These are phyloP conservation scores for Erythrophleum ivorense DNA, from an alignment of 331 rosid species.

Conservation along the genomic window DNA sequence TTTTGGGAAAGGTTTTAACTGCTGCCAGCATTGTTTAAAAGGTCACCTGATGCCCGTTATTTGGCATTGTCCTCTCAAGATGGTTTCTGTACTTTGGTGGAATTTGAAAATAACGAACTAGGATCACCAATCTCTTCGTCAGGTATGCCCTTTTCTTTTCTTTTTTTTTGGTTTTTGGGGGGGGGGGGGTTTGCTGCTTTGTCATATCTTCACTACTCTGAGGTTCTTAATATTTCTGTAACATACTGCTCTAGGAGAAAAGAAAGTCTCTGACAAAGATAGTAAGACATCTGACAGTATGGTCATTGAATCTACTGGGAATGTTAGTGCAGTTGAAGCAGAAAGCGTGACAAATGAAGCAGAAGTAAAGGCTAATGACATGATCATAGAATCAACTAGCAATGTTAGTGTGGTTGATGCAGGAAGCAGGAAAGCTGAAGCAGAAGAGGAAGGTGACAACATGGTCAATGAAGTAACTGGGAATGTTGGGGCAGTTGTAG, in stretches of 20 bases:
- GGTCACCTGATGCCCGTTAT: conserved; percentile 87
- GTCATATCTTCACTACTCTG: conserved; percentile 19
- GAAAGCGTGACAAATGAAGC: not conserved
- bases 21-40: conserved; percentile 41
- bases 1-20: conserved; percentile 35
- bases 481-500: conserved; percentile 14
- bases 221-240: conserved; percentile 28
- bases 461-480: conserved; percentile 32
- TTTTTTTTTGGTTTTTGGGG: too few relatives aligned
- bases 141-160: conserved; percentile 49
- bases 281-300: conserved; percentile 30
- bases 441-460: conserved; percentile 12
- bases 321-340: not conserved
- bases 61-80: conserved; percentile 95
- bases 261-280: conserved; percentile 38
- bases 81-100: conserved; percentile 84
- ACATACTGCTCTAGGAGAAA: conserved; percentile 49
- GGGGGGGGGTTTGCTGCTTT: conserved; percentile 1
- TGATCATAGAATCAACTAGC: conserved; percentile 28
- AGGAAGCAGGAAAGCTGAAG: not conserved
- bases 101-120: conserved; percentile 80
- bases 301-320: conserved; percentile 31
- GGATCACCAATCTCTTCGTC: conserved; percentile 61
- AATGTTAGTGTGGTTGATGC: not conserved
- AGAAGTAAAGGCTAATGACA: not conserved